These are phyloP conservation scores for Nicotiana knightiana DNA, from an alignment of 257 asterid genomes.

Conservation along the genomic window DNA sequence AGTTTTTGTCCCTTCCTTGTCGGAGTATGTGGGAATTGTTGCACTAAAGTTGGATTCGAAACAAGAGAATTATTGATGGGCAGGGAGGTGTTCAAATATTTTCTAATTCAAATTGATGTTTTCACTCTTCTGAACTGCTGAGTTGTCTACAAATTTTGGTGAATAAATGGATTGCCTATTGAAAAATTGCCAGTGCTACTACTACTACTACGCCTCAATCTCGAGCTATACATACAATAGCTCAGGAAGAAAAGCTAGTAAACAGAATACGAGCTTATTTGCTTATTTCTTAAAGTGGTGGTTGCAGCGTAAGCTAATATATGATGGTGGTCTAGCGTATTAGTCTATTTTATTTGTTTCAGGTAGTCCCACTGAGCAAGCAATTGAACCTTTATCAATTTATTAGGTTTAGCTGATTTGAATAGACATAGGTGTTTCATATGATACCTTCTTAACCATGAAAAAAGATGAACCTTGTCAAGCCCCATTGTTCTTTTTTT, in stretches of 20 bases:
- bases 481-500: neutral
- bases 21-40: neutral
- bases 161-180: neutral
- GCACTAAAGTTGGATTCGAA: neutral
- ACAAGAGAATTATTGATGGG: too few relatives aligned
- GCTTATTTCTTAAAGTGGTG: neutral
- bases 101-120: neutral
- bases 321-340: neutral
- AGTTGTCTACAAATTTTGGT: neutral
- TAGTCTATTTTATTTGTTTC: neutral
- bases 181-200: neutral
- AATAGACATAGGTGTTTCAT: neutral
- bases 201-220: neutral
- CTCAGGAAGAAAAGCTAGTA: neutral
- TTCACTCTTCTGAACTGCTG: neutral
- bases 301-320: neutral
- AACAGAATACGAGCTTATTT: neutral
- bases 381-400: neutral
- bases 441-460: neutral
- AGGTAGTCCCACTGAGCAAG: neutral
- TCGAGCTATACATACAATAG: neutral
- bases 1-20: neutral
- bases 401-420: neutral
- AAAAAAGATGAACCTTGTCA: neutral
- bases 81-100: too few relatives aligned